Base-by-base conservation (phyloP, 2,329 filamentous ascomycete species). In the Cytospora leucostoma region DNA sequence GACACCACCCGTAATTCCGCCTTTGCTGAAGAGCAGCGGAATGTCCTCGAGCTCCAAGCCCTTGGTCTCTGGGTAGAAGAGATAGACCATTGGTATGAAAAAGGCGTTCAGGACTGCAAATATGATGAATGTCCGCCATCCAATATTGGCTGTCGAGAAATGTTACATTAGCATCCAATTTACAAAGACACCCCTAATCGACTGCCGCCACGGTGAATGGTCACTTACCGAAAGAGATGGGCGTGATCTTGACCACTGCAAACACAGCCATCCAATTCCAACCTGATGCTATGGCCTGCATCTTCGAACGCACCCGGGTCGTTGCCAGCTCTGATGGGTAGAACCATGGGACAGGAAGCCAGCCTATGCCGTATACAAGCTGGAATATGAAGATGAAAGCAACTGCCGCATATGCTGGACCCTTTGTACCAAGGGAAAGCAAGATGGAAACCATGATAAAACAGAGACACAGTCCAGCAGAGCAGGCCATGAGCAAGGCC, bases 361-460 rank as follows among this genome's bases (percentile, higher is more conserved):
- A 79, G 0, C 77, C 75, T 17, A 79, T 68, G 1, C 77, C 77
- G n/a, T 76, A 73, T 65, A 79, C 76, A 7, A 61, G 52, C 68
- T 80, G 77, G 67, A 80, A 80, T 11, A 80, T 67, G 67, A 80
- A 80, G 5, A 80, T 74, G 49, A 80, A 78, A 1, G 75, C 76
- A 0, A 75, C 77, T 0, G 78, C 77, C 0, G 72, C 78, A 57
- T 79, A 78, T 0, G 77, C 77, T 5, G 71, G 69, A 7, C 69
- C 63, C 2, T 64, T 67, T 0, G 68, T 71, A 0, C 70, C 73
- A 0, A 74, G 65, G 0, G 76, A 78, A 0, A 80, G 67, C 1
- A 80, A 65, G 33, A 77, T 76, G 0, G 77, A 66, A 1, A 74
- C 72, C 71, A 79, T 73, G 10, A 74, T 70, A 63, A 80, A 80